A percentile compares a stretch with the other conserved stretches of the same genome.
Evolutionary conservation across 2,329 filamentous ascomycete species (phyloP).

Genomic region (Stenocarpella maydis): DNA sequence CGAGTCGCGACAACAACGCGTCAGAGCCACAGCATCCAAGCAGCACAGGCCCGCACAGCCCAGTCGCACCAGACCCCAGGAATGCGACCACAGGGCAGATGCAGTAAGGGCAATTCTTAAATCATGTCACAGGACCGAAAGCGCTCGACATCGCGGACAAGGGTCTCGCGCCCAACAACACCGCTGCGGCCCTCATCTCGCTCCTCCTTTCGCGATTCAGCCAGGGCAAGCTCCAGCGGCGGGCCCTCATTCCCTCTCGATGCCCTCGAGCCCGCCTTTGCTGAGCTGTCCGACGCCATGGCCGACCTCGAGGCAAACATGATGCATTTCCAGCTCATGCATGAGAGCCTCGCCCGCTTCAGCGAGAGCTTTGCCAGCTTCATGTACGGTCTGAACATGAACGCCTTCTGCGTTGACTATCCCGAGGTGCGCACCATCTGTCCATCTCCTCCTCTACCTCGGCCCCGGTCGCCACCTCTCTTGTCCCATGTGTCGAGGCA

Average conservation of each 20-base stretch:
- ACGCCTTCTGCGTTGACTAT: slow-evolving; percentile 98
- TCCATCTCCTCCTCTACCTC: too few species aligned
- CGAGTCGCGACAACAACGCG: slow-evolving; percentile 21
- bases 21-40: neutral
- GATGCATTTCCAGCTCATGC: slow-evolving; percentile 96
- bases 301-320: slow-evolving; percentile 96
- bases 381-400: slow-evolving; percentile 97
- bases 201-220: slow-evolving; percentile 84
- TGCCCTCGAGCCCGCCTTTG: slow-evolving; percentile 86
- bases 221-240: slow-evolving; percentile 62
- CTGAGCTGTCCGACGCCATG: slow-evolving; percentile 92
- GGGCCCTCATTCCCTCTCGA: slow-evolving; percentile 76
- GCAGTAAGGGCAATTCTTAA: too few species aligned
- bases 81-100: neutral
- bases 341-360: slow-evolving; percentile 91
- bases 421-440: slow-evolving; percentile 71
- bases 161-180: slow-evolving; percentile 83
- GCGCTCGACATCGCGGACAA: slow-evolving; percentile 67
- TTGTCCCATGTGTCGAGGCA: neutral
- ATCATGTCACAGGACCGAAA: slow-evolving; percentile 41
- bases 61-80: neutral
- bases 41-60: neutral
- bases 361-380: slow-evolving; percentile 97
- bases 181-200: slow-evolving; percentile 90
- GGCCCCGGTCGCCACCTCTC: neutral